These are phyloP conservation scores for Aspergillus latus DNA, from an alignment of 2,329 filamentous ascomycete genomes.

Conservation along the genomic window DNA sequence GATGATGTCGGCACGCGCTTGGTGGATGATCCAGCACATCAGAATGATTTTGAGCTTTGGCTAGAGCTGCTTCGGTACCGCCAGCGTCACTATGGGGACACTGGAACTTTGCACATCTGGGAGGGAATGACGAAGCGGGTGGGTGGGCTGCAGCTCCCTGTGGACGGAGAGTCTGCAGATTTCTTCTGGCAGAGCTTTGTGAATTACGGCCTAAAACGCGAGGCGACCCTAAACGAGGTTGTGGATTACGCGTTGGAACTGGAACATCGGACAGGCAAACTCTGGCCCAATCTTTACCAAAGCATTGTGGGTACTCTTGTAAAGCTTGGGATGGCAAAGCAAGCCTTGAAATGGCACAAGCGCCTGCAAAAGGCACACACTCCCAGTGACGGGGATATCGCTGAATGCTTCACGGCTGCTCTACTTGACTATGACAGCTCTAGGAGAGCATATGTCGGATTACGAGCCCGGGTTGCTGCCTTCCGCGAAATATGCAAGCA, in stretches of 20 bases:
- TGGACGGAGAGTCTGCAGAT: conserved; percentile 37
- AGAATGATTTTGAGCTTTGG: conserved; percentile 45
- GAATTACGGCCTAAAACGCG: conserved; percentile 35
- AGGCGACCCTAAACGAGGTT: conserved; percentile 35
- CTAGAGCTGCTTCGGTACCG: conserved; percentile 46
- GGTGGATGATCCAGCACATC: conserved; percentile 35
- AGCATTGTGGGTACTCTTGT: conserved; percentile 40
- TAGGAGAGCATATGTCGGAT: conserved; percentile 17
- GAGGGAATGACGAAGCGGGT: conserved; percentile 36
- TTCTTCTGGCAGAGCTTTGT: conserved; percentile 46
- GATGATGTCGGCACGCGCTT: conserved; percentile 38
- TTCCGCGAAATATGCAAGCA: conserved; percentile 46
- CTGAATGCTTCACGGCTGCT: conserved; percentile 30
- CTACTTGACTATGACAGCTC: conserved; percentile 24
- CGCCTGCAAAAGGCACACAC: conserved; percentile 37
- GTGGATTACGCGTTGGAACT: conserved; percentile 42
- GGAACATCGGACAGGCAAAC: conserved; percentile 38
- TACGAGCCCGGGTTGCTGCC: conserved; percentile 29
- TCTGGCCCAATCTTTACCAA: conserved; percentile 39
- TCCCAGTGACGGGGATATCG: conserved; percentile 29
- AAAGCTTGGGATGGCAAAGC: conserved; percentile 27
- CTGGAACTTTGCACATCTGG: conserved; percentile 45
- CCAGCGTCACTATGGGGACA: conserved; percentile 44
- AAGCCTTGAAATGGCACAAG: conserved; percentile 40
- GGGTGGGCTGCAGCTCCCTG: conserved; percentile 35